These are phyloP conservation scores for Fraxinus quadrangulata DNA, from an alignment of 257 asterid species.

Conservation along the genomic window DNA sequence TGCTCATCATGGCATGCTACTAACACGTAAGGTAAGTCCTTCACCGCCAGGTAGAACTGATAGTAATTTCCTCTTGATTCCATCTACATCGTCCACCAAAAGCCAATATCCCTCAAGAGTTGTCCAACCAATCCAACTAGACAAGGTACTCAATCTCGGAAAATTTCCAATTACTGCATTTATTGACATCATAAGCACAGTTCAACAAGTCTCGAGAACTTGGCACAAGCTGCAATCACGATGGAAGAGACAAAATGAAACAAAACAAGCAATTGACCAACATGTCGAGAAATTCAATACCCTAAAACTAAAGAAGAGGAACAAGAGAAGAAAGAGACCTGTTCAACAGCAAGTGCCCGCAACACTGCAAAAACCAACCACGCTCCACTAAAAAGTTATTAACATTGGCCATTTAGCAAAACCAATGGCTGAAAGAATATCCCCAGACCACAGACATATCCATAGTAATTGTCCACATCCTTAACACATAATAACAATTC, in stretches of 20 bases:
- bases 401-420: conserved; percentile 65
- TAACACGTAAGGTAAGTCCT: conserved; percentile 35
- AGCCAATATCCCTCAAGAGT: conserved; percentile 26
- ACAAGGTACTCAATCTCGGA: conserved; percentile 47
- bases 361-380: conserved; percentile 76
- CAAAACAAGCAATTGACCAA: neutral
- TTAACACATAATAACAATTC: conserved; percentile 24
- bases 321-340: conserved; percentile 42
- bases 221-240: conserved; percentile 67
- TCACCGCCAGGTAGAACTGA: conserved; percentile 39
- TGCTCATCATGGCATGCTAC: conserved; percentile 40
- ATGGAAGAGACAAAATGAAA: neutral
- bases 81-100: conserved; percentile 34
- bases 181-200: conserved; percentile 61
- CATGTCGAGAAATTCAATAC: neutral
- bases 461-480: conserved; percentile 48
- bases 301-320: neutral
- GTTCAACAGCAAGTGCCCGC: conserved; percentile 77
- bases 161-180: conserved; percentile 34
- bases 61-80: conserved; percentile 35
- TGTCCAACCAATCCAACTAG: conserved; percentile 53
- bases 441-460: conserved; percentile 51
- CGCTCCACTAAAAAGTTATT: conserved; percentile 68
- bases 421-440: conserved; percentile 63
- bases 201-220: conserved; percentile 62